Evolutionary conservation across 176 grass and related monocot species (phyloP).

Genomic region (Thalia dealbata): DNA sequence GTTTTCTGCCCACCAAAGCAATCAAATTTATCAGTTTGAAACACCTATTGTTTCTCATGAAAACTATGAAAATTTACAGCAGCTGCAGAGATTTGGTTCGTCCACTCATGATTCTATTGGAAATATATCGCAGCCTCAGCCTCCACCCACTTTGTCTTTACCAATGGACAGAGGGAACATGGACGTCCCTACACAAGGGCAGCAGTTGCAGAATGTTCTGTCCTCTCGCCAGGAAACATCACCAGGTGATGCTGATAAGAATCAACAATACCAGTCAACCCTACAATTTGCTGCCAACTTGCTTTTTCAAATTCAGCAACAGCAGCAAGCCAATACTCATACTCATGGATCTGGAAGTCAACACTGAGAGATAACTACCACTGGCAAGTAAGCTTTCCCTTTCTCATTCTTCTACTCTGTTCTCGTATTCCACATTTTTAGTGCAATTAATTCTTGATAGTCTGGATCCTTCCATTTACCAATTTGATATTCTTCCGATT

Average conservation of each 20-base stretch:
- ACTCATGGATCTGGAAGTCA: constrained; percentile 41
- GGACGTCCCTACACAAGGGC: constrained; percentile 33
- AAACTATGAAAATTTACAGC: constrained; percentile 27
- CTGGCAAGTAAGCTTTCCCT: constrained; percentile 7
- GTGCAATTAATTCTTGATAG: no score
- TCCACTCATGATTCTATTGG: constrained; percentile 34
- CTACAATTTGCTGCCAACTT: constrained; percentile 82
- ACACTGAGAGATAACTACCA: constrained; percentile 23
- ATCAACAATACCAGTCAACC: constrained; percentile 74
- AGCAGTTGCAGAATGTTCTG: constrained; percentile 34
- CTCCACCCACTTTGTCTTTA: constrained; percentile 18
- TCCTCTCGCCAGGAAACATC: constrained; percentile 33
- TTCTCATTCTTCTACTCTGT: background rate
- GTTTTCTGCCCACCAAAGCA: constrained; percentile 33
- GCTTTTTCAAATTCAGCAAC: constrained; percentile 53
- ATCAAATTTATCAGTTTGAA: constrained; percentile 52
- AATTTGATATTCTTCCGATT: no score
- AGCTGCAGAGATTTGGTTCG: constrained; percentile 26
- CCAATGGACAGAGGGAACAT: constrained; percentile 16
- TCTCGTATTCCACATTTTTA: background rate
- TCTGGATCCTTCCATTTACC: no score
- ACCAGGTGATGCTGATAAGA: constrained; percentile 63
- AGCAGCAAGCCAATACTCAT: constrained; percentile 21
- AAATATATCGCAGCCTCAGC: constrained; percentile 26
- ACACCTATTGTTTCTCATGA: constrained; percentile 28